These are phyloP conservation scores for Teunomyces lycoperdinae DNA, from an alignment of 805 yeast species.

Conservation along the genomic window DNA sequence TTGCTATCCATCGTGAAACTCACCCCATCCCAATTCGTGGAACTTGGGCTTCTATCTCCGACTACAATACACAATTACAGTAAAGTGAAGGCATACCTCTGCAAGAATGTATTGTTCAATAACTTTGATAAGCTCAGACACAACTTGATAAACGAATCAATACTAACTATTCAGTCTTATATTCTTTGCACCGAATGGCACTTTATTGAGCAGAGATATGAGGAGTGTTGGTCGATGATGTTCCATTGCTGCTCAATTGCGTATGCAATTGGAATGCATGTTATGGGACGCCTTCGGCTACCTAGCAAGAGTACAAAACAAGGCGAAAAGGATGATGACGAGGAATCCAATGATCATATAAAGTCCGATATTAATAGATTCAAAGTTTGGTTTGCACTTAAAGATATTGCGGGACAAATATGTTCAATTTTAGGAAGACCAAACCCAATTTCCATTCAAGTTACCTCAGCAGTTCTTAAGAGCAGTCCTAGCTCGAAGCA, in stretches of 20 bases:
- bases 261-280: slow-evolving; percentile 52
- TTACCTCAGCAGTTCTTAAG: slow-evolving; percentile 27
- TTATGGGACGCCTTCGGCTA: slow-evolving; percentile 29
- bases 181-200: slow-evolving; percentile 51
- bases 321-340: slow-evolving; percentile 19
- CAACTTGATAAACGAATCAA: slow-evolving; percentile 46
- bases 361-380: slow-evolving; percentile 35
- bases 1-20: slow-evolving; percentile 37
- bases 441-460: slow-evolving; percentile 49
- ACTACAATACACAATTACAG: slow-evolving; percentile 18
- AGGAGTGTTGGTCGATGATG: slow-evolving; percentile 51
- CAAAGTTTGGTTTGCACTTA: slow-evolving; percentile 50
- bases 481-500: slow-evolving; percentile 11
- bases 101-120: slow-evolving; percentile 28
- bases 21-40: slow-evolving; percentile 27
- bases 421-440: slow-evolving; percentile 55
- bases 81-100: slow-evolving; percentile 14
- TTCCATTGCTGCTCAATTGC: slow-evolving; percentile 50
- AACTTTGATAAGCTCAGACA: slow-evolving; percentile 45
- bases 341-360: slow-evolving; percentile 31
- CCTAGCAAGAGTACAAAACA: neutral
- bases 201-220: slow-evolving; percentile 47
- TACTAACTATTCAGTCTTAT: slow-evolving; percentile 47
- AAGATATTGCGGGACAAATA: slow-evolving; percentile 45
- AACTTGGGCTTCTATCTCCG: slow-evolving; percentile 16